Conservation (phyloP, 306 rosid species). For the Cicer yamashitae region DNA sequence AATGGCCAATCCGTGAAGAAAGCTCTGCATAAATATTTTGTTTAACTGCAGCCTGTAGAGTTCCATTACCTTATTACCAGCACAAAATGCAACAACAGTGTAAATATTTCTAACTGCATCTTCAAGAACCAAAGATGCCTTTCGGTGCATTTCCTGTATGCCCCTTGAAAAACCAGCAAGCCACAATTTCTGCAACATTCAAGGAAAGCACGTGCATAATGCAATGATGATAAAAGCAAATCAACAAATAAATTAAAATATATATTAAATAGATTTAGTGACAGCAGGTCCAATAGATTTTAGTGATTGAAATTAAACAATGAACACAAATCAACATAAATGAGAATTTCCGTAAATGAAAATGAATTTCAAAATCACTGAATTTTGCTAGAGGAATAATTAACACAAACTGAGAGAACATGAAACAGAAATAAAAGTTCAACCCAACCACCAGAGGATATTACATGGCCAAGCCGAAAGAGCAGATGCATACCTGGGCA, state of each 20-base stretch:
- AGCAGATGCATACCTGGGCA: slow-evolving; percentile 84
- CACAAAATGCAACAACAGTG: slow-evolving; percentile 99
- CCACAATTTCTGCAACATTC: slow-evolving; percentile 88
- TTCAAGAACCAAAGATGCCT: slow-evolving; percentile 99
- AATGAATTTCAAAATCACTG: slow-evolving; percentile 17
- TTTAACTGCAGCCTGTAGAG: slow-evolving; percentile 90
- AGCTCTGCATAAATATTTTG: slow-evolving; percentile 90
- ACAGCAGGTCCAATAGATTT: slow-evolving; percentile 15
- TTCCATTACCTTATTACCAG: slow-evolving; percentile 99
- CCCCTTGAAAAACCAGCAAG: slow-evolving; percentile 99
- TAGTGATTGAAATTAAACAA: slow-evolving; percentile 35
- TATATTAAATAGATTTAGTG: neutral
- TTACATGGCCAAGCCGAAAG: slow-evolving; percentile 34
- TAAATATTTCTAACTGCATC: slow-evolving; percentile 98
- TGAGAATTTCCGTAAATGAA: slow-evolving; percentile 19
- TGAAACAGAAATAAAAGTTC: slow-evolving; percentile 33
- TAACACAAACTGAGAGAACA: slow-evolving; percentile 24
- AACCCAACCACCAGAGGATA: slow-evolving; percentile 37
- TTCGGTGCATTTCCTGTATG: slow-evolving; percentile 99
- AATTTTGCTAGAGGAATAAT: slow-evolving; percentile 33
- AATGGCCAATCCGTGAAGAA: slow-evolving; percentile 95
- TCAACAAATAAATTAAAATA: neutral
- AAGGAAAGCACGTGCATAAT: slow-evolving; percentile 40
- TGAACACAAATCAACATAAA: slow-evolving; percentile 25
- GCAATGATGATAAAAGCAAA: slow-evolving; percentile 26